phyloP scores from a whole-genome alignment of 148 eudicot genomes.

The Vaccinium darrowii region DNA sequence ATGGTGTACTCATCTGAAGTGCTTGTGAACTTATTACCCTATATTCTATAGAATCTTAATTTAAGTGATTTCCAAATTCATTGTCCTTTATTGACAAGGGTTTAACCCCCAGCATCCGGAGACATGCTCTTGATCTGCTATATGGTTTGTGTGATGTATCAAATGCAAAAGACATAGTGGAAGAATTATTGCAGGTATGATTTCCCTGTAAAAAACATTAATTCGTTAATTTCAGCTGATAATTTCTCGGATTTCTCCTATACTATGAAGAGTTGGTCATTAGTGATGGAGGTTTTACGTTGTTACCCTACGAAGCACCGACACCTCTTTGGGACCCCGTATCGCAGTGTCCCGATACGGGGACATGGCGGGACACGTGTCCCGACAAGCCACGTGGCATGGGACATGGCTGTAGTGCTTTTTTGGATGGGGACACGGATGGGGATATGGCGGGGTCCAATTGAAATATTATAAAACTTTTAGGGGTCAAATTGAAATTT shows the following conservation, averaged over 20 bases:
- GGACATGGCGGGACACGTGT: too few species aligned
- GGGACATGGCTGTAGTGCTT: too few species aligned
- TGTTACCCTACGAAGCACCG: too few species aligned
- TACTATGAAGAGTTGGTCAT: neutral
- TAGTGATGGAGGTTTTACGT: neutral
- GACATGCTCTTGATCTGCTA: constrained; percentile 95
- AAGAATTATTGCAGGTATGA: constrained; percentile 84
- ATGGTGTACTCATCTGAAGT: neutral
- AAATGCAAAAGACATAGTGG: constrained; percentile 96
- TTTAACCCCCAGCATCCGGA: constrained; percentile 65
- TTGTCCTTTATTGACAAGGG: constrained; percentile 12
- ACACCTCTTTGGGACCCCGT: too few species aligned
- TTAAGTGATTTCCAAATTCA: constrained; percentile 1
- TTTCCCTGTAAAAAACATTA: neutral
- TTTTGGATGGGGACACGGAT: too few species aligned
- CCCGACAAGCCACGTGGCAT: too few species aligned
- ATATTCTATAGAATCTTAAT: neutral
- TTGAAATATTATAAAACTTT: too few species aligned
- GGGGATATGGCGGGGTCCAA: too few species aligned
- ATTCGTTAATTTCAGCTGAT: neutral
- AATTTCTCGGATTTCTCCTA: neutral
- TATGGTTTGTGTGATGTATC: constrained; percentile 99
- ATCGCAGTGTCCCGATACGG: too few species aligned
- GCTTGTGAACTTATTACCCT: neutral
- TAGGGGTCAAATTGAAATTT: too few species aligned